These are phyloP conservation scores for Ramaria sp. DNA, from an alignment of 768 basidiomycete genomes.

Conservation along the genomic window DNA sequence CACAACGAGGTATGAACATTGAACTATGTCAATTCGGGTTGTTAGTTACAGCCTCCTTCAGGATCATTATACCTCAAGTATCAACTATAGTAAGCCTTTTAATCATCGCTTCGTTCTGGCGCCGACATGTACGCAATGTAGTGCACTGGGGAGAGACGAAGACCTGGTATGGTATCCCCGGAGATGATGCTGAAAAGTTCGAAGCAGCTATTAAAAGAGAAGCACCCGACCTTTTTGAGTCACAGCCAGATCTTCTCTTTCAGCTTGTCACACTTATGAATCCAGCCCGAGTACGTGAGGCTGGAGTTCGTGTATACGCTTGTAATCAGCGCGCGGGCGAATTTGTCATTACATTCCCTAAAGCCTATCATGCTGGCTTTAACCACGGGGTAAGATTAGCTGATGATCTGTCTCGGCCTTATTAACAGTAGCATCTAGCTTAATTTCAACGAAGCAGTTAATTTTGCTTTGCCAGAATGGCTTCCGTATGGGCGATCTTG, in stretches of 20 bases:
- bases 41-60: constrained; percentile 21
- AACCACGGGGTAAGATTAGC: constrained; percentile 79
- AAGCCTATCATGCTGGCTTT: constrained; percentile 96
- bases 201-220: constrained; percentile 91
- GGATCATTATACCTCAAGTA: constrained; percentile 97
- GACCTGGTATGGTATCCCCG: constrained; percentile 99
- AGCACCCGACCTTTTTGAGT: constrained; percentile 96
- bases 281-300: constrained; percentile 73
- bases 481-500: constrained; percentile 77
- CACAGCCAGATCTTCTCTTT: constrained; percentile 93
- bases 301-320: constrained; percentile 85
- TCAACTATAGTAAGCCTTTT: constrained; percentile 71
- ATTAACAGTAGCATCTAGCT: constrained; percentile 35
- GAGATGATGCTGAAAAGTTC: constrained; percentile 90
- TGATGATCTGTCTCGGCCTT: constrained; percentile 1
- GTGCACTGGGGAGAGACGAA: constrained; percentile 99
- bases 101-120: constrained; percentile 9
- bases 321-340: constrained; percentile 97
- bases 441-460: constrained; percentile 99
- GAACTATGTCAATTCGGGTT: not conserved
- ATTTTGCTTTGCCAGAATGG: constrained; percentile 97
- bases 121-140: constrained; percentile 25
- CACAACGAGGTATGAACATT: constrained; percentile 75
- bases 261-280: constrained; percentile 98
- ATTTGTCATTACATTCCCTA: constrained; percentile 95